Percentiles rank a stretch among this genome's conserved stretches.
These are phyloP conservation scores for Chrysophaeum taylorii DNA, from an alignment of 352 stramenopile species.

Conservation along the genomic window DNA sequence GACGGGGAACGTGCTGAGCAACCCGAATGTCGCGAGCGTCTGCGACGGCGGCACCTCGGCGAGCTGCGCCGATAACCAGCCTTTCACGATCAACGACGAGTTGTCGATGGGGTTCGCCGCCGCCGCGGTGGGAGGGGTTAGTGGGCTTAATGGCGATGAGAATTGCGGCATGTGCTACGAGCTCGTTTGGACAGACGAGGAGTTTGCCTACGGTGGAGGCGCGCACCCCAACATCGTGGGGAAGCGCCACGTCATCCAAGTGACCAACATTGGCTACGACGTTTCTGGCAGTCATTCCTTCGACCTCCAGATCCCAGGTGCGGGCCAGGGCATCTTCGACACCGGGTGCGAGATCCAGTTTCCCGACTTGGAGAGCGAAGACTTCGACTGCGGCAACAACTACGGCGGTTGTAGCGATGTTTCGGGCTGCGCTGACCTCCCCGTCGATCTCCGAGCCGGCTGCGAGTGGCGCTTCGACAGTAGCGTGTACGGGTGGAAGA, in stretches of 20 bases:
- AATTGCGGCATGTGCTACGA: background rate
- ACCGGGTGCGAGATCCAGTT: background rate
- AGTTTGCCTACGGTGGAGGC: background rate
- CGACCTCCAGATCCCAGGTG: background rate
- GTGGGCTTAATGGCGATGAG: background rate
- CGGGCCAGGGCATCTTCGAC: background rate
- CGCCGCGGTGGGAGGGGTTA: background rate
- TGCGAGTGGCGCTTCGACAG: background rate
- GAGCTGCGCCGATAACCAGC: background rate
- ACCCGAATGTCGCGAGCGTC: background rate
- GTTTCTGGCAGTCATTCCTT: background rate
- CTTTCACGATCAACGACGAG: background rate
- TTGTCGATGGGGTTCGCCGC: background rate
- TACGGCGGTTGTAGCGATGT: background rate
- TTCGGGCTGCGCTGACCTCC: background rate
- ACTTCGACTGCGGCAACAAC: conserved; percentile 1
- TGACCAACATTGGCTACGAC: background rate
- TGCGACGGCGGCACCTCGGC: background rate
- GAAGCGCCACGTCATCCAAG: background rate
- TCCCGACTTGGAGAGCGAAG: background rate
- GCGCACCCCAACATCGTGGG: background rate
- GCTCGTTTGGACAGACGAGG: background rate
- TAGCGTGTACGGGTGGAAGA: no score
- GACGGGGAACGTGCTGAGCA: background rate
- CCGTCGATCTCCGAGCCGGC: background rate